Base-by-base conservation (phyloP, 805 yeast species). In the Wickerhamomyces queroliae region DNA sequence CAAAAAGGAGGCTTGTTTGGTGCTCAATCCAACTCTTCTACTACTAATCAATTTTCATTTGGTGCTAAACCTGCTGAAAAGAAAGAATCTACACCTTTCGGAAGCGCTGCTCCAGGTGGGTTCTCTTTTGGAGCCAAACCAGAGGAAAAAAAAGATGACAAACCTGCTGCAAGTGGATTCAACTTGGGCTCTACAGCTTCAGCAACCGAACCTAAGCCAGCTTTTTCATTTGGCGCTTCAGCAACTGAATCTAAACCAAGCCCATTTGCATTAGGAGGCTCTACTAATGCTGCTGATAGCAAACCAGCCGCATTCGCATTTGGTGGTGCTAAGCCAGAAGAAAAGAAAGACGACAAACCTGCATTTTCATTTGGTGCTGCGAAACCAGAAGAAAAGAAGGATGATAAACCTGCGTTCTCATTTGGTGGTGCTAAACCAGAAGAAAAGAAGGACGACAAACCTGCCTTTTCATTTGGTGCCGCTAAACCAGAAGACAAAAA, bases 341-440 rank as follows among this genome's bases (percentile, higher is more conserved):
- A 29, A 22, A 19, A 31, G 35, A 34, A 34, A 20, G 39, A 21
- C 7, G 37, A 4, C 37, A 35, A 23, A 7, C 39, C 16, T 33
- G 37, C 36, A n/a, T 33, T 25, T 29, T 38, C 17, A 38, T 36
- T 33, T 26, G 39, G 39, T 24, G 30, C 33, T n/a, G 22, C 41
- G 10, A 39, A 30, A 18, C 29, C 43, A 28, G 27, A 39, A 19
- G 41, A 37, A 17, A 47, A 45, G 31, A 30, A 33, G 28, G 41
- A 35, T 22, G 52, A 39, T 19, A 35, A 40, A 21, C 46, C 53
- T 33, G 43, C 49, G 20, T 50, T 50, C 33, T 21, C 44, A 21
- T 44, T 53, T 39, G 55, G 55, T 20, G 45, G 39, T 18, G 30
- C 37, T 26, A 29, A 39, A 15, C 18, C 38, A 13, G 30, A 15